Evolutionary conservation across 2,329 filamentous ascomycete species (phyloP).

Genomic region (Fusarium sp.): DNA sequence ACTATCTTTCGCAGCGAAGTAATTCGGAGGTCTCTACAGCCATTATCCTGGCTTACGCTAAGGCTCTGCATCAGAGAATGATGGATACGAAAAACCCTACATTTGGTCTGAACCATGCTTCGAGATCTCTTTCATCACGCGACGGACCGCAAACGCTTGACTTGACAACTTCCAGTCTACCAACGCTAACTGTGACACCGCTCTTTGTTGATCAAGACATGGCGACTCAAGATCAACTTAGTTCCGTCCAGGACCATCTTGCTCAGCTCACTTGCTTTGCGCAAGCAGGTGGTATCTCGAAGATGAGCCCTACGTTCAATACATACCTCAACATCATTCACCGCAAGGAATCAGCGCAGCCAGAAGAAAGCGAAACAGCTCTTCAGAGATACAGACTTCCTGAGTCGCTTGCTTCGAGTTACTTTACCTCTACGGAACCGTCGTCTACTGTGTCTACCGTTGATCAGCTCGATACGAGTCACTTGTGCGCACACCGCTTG

Average conservation of each 20-base stretch:
- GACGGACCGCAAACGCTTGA: conserved; percentile 11
- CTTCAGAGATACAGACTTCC: conserved; percentile 8
- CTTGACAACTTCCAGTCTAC: background rate
- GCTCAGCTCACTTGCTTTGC: conserved; percentile 14
- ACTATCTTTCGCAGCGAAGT: background rate
- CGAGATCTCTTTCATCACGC: conserved; percentile 3
- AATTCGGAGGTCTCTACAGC: background rate
- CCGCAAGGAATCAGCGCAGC: rapidly evolving
- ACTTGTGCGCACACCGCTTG: background rate
- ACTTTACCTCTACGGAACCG: conserved; percentile 1
- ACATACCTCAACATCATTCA: conserved; percentile 21
- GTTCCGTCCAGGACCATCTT: conserved; percentile 4
- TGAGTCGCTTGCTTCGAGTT: conserved; percentile 10
- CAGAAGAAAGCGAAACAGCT: rapidly evolving
- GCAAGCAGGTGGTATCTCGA: background rate
- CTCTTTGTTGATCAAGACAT: background rate
- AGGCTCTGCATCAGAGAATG: background rate
- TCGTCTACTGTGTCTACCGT: background rate
- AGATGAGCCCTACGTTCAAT: background rate
- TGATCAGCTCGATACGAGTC: background rate
- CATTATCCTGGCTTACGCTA: conserved; percentile 11
- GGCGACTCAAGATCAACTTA: background rate
- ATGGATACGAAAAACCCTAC: background rate
- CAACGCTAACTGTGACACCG: conserved; percentile 10
- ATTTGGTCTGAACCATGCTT: conserved; percentile 24